phyloP scores from a whole-genome alignment of 2,329 filamentous ascomycete species.

The Phaeoacremonium minimum region DNA sequence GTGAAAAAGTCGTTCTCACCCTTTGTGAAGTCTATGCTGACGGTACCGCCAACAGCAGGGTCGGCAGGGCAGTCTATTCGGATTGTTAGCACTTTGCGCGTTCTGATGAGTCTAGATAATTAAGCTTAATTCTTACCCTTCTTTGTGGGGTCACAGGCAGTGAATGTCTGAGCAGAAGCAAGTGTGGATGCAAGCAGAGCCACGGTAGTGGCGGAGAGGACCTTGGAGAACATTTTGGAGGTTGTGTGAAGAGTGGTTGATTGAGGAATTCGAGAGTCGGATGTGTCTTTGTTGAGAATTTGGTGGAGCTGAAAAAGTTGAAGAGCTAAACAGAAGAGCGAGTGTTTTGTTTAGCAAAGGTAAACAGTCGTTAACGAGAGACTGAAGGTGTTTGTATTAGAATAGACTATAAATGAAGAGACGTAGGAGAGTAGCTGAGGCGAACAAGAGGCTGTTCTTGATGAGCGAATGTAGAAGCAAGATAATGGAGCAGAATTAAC shows the following conservation, averaged over 20 bases:
- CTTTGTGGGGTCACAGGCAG: slow-evolving; percentile 51
- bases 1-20: slow-evolving; percentile 58
- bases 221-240: slow-evolving; percentile 39
- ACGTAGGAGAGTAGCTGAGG: too few relatives aligned
- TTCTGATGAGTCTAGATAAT: slow-evolving; percentile 17
- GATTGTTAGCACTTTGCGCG: not conserved
- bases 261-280: not conserved
- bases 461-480: too few relatives aligned
- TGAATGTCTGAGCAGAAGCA: slow-evolving; percentile 52
- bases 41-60: slow-evolving; percentile 65
- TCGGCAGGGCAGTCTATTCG: slow-evolving; percentile 63
- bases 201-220: slow-evolving; percentile 38
- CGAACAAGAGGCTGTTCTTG: too few relatives aligned
- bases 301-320: not conserved
- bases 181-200: slow-evolving; percentile 43
- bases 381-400: too few relatives aligned
- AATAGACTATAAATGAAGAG: too few relatives aligned
- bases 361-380: too few relatives aligned
- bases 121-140: slow-evolving; percentile 28
- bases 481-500: too few relatives aligned
- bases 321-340: too few relatives aligned
- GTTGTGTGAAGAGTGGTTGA: slow-evolving; percentile 1
- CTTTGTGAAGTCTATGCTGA: slow-evolving; percentile 70
- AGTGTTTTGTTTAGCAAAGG: too few relatives aligned
- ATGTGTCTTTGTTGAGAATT: too few relatives aligned